Evolutionary conservation across 2,329 filamentous ascomycete species (phyloP).

Genomic region (Penicillium sp.): DNA sequence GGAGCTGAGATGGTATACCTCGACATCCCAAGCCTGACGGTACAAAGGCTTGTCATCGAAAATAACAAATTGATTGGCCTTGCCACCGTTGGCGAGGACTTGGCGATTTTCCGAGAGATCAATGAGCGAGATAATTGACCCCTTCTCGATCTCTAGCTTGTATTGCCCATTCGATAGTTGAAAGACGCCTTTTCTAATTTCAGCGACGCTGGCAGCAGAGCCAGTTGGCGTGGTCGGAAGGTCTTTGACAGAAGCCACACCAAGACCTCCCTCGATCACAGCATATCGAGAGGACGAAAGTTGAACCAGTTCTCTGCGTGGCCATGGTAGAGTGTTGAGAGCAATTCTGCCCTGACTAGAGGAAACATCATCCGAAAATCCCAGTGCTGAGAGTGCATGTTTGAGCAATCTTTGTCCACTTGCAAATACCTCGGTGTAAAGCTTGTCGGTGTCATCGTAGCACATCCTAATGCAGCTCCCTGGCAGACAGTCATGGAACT

Average conservation of each 20-base stretch:
- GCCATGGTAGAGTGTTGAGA: conserved; percentile 88
- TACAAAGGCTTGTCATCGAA: conserved; percentile 97
- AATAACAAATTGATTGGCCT: conserved; percentile 88
- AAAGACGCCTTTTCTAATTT: conserved; percentile 66
- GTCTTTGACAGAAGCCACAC: no score
- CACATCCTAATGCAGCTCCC: conserved; percentile 98
- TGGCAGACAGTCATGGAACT: conserved; percentile 96
- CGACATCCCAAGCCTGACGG: conserved; percentile 98
- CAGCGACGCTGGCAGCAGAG: conserved; percentile 51
- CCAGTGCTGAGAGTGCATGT: conserved; percentile 71
- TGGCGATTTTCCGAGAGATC: conserved; percentile 76
- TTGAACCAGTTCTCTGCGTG: conserved; percentile 73
- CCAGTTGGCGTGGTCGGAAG: no score
- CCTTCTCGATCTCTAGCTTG: conserved; percentile 74
- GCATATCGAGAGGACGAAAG: conserved; percentile 61
- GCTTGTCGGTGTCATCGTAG: conserved; percentile 90
- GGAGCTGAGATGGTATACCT: conserved; percentile 91
- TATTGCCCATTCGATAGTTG: conserved; percentile 79
- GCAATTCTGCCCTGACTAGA: conserved; percentile 56
- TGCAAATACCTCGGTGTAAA: conserved; percentile 82
- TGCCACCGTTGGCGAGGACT: conserved; percentile 70
- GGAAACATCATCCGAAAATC: no score
- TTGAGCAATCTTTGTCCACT: conserved; percentile 74
- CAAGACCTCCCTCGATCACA: conserved; percentile 54
- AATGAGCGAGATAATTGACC: conserved; percentile 79